Percentiles rank a stretch among this genome's conserved stretches.
Conservation (phyloP, 768 basidiomycete genomes). For the Cubamyces sp. region DNA sequence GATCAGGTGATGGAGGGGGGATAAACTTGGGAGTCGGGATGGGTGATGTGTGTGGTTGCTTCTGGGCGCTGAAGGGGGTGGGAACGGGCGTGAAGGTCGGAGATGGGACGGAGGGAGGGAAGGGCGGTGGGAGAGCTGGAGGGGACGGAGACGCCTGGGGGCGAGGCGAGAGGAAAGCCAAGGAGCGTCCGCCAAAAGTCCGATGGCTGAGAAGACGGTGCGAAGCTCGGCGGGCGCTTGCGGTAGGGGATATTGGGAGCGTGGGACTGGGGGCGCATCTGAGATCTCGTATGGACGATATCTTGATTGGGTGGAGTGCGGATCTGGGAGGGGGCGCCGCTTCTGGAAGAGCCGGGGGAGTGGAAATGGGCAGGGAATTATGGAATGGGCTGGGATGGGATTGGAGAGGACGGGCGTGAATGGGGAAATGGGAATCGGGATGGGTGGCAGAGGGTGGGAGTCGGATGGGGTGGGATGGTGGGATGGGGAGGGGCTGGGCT, state of each 20-base stretch:
- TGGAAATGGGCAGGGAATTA: background rate
- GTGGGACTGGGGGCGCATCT: slow-evolving; percentile 6
- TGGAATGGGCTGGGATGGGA: background rate
- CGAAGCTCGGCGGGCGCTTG: slow-evolving; percentile 17
- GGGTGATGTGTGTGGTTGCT: background rate
- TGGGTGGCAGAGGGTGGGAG: too few relatives aligned
- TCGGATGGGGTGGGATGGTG: too few relatives aligned
- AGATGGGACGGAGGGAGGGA: slow-evolving; percentile 12
- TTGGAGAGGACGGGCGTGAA: background rate
- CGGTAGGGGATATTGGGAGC: slow-evolving; percentile 5
- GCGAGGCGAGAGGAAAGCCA: background rate
- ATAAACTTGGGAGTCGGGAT: background rate
- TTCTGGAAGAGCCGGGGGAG: too few relatives aligned
- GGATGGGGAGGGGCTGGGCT: too few relatives aligned
- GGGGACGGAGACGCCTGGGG: slow-evolving; percentile 6
- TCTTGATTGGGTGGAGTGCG: slow-evolving; percentile 22
- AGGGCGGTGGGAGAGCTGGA: background rate
- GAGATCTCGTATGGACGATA: slow-evolving; percentile 12
- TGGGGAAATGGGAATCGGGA: too few relatives aligned
- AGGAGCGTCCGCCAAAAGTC: slow-evolving; percentile 24
- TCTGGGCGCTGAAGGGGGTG: background rate
- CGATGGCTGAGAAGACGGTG: slow-evolving; percentile 18
- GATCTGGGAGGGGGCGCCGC: slow-evolving; percentile 12
- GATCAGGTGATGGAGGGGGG: background rate
- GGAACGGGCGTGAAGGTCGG: slow-evolving; percentile 11